A percentile compares a stretch with the other conserved stretches of the same genome.
phyloP scores from a whole-genome alignment of 345 rosid genomes.

The Lepidium aucheri region DNA sequence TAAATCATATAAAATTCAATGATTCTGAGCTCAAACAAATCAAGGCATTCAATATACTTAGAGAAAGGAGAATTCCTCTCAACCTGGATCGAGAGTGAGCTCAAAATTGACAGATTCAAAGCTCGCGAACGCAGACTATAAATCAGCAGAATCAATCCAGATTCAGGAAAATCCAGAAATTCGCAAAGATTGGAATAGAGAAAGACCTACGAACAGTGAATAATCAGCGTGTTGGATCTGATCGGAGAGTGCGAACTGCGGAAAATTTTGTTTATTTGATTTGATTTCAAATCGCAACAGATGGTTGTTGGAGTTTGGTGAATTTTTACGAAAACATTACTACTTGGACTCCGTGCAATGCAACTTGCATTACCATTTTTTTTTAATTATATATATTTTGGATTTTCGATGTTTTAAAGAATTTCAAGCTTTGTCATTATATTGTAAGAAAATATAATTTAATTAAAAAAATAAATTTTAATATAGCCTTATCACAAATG shows the following conservation, averaged over 20 bases:
- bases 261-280: neutral
- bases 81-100: conserved; percentile 10
- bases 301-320: conserved; percentile 21
- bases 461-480: too few species aligned
- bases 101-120: conserved; percentile 5
- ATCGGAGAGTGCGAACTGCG: conserved; percentile 1
- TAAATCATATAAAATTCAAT: neutral
- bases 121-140: neutral
- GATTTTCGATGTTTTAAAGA: too few species aligned
- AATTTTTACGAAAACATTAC: conserved; percentile 14
- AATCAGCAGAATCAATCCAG: neutral
- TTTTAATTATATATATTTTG: too few species aligned
- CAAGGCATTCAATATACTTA: neutral
- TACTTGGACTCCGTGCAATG: conserved; percentile 5
- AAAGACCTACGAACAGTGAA: neutral
- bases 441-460: too few species aligned
- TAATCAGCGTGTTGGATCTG: conserved; percentile 5
- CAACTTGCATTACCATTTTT: conserved; percentile 21
- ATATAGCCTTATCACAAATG: too few species aligned
- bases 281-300: conserved; percentile 7
- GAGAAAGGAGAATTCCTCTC: neutral
- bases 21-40: neutral
- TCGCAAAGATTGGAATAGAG: neutral
- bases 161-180: neutral
- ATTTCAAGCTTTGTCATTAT: too few species aligned